phyloP scores from a whole-genome alignment of 257 asterid species.

The Eucommia ulmoides region DNA sequence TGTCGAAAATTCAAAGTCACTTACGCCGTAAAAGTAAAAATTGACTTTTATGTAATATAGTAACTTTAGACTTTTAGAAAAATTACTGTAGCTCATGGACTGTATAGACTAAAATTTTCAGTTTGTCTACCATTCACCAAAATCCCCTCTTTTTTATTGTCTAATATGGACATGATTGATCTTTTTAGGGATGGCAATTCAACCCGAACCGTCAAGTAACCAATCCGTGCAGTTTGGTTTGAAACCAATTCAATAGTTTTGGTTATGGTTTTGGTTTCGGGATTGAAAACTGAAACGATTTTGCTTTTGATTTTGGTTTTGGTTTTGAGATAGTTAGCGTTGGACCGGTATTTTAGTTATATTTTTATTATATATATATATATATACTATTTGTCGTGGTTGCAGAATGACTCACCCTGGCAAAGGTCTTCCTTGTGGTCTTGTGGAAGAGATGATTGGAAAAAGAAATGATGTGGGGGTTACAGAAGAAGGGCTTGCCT shows the following conservation, averaged over 20 bases:
- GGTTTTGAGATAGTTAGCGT: neutral
- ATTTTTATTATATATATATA: neutral
- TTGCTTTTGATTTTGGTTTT: neutral
- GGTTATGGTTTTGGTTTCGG: too few species aligned
- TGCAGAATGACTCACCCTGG: slow-evolving; percentile 65
- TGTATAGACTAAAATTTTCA: too few species aligned
- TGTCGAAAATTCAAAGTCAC: too few species aligned
- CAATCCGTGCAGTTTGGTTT: neutral
- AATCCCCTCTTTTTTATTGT: too few species aligned
- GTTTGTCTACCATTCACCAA: too few species aligned
- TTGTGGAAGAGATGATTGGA: slow-evolving; percentile 37
- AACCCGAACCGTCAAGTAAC: too few species aligned
- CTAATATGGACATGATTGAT: too few species aligned
- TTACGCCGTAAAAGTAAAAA: too few species aligned
- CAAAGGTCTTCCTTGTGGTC: slow-evolving; percentile 36
- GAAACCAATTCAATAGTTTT: neutral
- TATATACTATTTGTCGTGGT: neutral
- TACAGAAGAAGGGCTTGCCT: slow-evolving; percentile 33
- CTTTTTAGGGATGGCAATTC: too few species aligned
- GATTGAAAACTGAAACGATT: neutral
- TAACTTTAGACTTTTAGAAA: too few species aligned
- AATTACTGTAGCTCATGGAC: too few species aligned
- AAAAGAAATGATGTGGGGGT: slow-evolving; percentile 17
- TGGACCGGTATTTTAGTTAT: neutral
- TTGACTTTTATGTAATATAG: too few species aligned